These are phyloP conservation scores for Fallopia convolvulus DNA, from an alignment of 148 eudicot genomes.

Conservation along the genomic window DNA sequence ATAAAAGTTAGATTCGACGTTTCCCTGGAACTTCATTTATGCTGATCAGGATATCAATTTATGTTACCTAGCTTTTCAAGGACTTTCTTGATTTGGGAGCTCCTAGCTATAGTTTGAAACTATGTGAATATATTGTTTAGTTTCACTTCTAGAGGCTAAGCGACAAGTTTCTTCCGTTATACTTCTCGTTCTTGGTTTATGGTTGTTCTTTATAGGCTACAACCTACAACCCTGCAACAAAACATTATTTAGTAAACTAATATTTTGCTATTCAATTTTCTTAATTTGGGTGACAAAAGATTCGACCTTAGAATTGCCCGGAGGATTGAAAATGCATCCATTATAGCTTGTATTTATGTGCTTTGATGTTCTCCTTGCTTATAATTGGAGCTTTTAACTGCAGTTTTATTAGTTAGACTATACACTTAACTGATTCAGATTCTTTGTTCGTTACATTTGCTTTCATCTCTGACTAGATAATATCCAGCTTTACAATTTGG, in stretches of 20 bases:
- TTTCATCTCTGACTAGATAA: conserved; percentile 3
- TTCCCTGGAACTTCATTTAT: background rate
- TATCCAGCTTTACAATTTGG: background rate
- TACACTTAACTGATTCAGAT: background rate
- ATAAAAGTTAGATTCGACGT: background rate
- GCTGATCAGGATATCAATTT: background rate
- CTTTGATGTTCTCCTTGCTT: background rate
- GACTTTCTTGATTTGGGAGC: background rate
- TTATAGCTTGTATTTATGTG: background rate
- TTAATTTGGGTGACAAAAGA: background rate
- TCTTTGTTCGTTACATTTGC: background rate
- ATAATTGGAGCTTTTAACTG: background rate
- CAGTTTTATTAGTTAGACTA: background rate
- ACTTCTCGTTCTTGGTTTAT: background rate
- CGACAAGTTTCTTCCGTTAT: background rate
- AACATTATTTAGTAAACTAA: background rate
- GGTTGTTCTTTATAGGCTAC: background rate
- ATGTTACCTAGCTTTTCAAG: background rate
- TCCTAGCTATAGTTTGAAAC: background rate
- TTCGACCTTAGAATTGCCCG: no score
- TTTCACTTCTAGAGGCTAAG: background rate
- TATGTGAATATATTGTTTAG: background rate
- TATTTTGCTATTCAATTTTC: background rate
- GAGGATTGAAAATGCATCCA: no score
- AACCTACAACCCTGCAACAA: background rate